Evolutionary conservation across 768 basidiomycete species (phyloP).

Genomic region (Auricularia sp.): DNA sequence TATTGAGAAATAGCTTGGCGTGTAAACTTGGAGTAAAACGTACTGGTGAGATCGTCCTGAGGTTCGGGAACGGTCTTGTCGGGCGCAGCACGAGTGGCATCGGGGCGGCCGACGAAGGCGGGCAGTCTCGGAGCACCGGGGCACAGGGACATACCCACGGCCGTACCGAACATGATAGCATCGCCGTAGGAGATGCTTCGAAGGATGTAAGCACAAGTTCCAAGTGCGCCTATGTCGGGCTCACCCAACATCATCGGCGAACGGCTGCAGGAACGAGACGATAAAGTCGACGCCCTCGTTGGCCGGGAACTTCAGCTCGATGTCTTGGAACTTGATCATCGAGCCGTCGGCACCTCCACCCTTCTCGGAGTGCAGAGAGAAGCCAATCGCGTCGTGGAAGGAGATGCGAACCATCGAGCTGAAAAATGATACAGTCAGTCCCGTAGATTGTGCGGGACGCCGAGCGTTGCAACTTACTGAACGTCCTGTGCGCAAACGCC

Average conservation of each 20-base stretch:
- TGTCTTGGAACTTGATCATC: conserved; percentile 2
- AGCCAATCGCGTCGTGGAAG: neutral
- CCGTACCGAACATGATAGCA: conserved; percentile 37
- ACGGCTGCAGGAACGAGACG: conserved; percentile 8
- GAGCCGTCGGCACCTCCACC: conserved; percentile 16
- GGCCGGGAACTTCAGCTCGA: conserved; percentile 6
- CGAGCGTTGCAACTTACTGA: neutral
- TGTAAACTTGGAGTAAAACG: conserved; percentile 13
- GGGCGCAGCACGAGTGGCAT: too few relatives aligned
- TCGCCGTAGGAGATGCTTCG: conserved; percentile 16
- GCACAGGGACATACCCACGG: conserved; percentile 33
- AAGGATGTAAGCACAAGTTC: conserved; percentile 12
- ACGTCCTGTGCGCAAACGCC: neutral
- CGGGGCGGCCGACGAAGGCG: too few relatives aligned
- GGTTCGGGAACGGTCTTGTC: neutral
- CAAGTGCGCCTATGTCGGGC: neutral
- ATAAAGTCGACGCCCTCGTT: conserved; percentile 10
- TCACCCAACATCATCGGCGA: neutral
- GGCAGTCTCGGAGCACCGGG: conserved; percentile 27
- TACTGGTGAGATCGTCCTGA: conserved; percentile 14
- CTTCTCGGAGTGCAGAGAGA: neutral
- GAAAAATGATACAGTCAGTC: neutral
- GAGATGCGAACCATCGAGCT: too few relatives aligned
- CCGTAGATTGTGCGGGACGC: neutral
- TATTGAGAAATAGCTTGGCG: conserved; percentile 10